Conservation (phyloP, 495 filamentous ascomycete genomes). For the Copromyces sp. region DNA sequence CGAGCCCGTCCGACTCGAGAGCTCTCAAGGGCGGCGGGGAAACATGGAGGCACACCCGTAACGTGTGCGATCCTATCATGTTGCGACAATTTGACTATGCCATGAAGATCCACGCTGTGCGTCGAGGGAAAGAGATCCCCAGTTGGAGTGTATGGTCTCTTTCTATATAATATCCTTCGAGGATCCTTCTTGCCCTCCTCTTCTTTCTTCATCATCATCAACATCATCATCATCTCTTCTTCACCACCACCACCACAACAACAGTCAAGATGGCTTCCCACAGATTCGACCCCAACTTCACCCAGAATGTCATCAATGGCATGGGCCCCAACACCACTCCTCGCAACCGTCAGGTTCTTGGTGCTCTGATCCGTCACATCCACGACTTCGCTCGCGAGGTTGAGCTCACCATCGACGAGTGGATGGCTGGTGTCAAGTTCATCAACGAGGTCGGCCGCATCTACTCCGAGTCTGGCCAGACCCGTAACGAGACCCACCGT, state of each 20-base stretch:
- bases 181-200: not conserved
- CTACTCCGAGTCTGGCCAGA: slow-evolving; percentile 47
- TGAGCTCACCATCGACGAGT: slow-evolving; percentile 70
- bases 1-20: slow-evolving; percentile 15
- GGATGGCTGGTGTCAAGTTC: slow-evolving; percentile 64
- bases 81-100: slow-evolving; percentile 4
- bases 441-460: slow-evolving; percentile 43
- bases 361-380: slow-evolving; percentile 59
- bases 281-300: slow-evolving; percentile 67
- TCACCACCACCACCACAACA: slow-evolving; percentile 1
- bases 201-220: not conserved
- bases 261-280: slow-evolving; percentile 15
- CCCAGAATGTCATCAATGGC: slow-evolving; percentile 58
- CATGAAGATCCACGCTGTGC: not conserved
- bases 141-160: not conserved
- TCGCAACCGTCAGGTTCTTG: slow-evolving; percentile 55
- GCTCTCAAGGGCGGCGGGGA: slow-evolving; percentile 16
- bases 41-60: slow-evolving; percentile 5
- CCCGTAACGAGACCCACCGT: slow-evolving; percentile 64
- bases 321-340: slow-evolving; percentile 65
- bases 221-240: not conserved
- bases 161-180: not conserved
- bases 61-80: slow-evolving; percentile 16
- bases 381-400: slow-evolving; percentile 80
- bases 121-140: not conserved